Base-by-base conservation (phyloP, 2,329 filamentous ascomycete species). In the Cryphonectria nitschkei region DNA sequence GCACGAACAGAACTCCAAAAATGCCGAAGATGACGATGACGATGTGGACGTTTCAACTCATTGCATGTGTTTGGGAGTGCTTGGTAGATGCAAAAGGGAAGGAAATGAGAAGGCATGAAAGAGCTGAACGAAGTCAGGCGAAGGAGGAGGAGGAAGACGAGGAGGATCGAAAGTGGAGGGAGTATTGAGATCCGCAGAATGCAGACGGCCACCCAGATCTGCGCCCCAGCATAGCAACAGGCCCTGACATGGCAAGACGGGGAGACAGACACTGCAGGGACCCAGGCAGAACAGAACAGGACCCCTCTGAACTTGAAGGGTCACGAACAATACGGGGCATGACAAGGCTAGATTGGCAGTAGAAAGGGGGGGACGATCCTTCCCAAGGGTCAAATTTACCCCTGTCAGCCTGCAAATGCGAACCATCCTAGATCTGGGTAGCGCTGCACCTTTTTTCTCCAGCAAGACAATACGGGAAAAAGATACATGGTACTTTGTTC, bases 161-260 rank as follows among this genome's bases (percentile, higher is more conserved):
- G 54, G 58, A 61, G 58, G 58, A 39, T 63, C 37, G n/a, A 26
- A 63, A 61, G 64, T 62, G 64, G 68, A 70, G 68, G 66, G 50
- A 32, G 63, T 43, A 67, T 67, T 62, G 64, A 65, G 68, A 70
- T 67, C 54, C 64, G 54, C 68, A 52, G 39, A 62, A 66, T 32
- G 62, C 43, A 54, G 52, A 54, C 54, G 26, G 11, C 52, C 50
- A n/a, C 52, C 52, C 52, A 54, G 52, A 54, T 29, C 52, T 32
- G 5, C 26, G 46, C 52, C 54, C 58, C 54, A 52, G n/a, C 16
- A 63, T 34, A 14, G 19, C 46, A 41, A 8, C 68, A 70, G 68
- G 63, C 58, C 65, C 68, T 54, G 62, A 46, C 56, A 46, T 69
- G 46, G 50, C 52, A 69, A 54, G 34, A 26, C 26, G 26, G 26